A percentile compares a stretch with the other conserved stretches of the same genome.
phyloP scores from a whole-genome alignment of 495 filamentous ascomycete species.

The Xylaria nigripes region DNA sequence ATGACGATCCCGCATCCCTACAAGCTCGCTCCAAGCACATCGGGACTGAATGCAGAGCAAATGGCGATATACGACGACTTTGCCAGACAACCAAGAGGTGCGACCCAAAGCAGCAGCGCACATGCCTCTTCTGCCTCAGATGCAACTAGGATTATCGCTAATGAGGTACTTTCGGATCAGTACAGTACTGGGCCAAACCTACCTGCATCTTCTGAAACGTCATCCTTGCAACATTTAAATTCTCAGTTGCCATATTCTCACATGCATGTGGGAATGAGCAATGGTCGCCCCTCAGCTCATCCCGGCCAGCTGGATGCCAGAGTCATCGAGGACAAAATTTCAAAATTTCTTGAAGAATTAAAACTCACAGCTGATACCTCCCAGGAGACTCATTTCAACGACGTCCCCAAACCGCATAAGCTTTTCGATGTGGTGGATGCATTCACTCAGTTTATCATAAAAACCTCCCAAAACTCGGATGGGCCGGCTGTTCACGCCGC shows the following conservation, averaged over 20 bases:
- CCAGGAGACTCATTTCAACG: constrained; percentile 59
- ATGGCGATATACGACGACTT: constrained; percentile 96
- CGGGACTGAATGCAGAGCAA: constrained; percentile 81
- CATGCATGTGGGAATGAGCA: constrained; percentile 38
- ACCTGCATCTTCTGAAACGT: constrained; percentile 72
- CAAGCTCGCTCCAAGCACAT: constrained; percentile 54
- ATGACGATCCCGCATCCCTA: constrained; percentile 85
- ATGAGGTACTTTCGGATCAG: constrained; percentile 76
- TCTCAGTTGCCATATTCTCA: constrained; percentile 54
- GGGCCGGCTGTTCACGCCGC: constrained; percentile 59
- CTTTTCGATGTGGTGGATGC: constrained; percentile 58
- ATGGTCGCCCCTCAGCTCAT: constrained; percentile 46
- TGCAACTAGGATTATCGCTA: constrained; percentile 44
- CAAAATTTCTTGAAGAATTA: constrained; percentile 63
- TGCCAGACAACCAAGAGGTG: constrained; percentile 64
- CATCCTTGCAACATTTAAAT: constrained; percentile 60
- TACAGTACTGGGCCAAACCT: constrained; percentile 69
- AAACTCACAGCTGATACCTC: constrained; percentile 55
- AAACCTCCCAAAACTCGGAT: constrained; percentile 51
- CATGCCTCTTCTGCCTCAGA: constrained; percentile 44
- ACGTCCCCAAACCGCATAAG: constrained; percentile 55
- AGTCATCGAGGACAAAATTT: constrained; percentile 54
- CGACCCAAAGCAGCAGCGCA: constrained; percentile 25
- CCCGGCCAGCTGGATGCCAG: constrained; percentile 59
- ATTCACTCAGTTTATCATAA: constrained; percentile 46